phyloP scores from a whole-genome alignment of 352 stramenopile species.

The Phytophthora capsici region DNA sequence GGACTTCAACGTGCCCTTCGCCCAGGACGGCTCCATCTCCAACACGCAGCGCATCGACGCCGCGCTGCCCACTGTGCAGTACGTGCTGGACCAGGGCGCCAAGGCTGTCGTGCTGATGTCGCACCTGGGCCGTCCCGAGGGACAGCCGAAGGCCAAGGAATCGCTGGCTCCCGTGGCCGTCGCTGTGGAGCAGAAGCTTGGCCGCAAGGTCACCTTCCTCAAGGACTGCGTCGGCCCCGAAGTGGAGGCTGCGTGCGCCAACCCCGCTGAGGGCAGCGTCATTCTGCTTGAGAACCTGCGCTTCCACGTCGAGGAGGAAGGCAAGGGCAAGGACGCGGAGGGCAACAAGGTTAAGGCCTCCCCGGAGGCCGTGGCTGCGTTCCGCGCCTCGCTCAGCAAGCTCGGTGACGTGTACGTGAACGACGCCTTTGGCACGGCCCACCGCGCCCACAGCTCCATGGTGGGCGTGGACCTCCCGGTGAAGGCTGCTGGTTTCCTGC shows the following conservation, averaged over 20 bases:
- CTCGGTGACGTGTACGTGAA: slow-evolving; percentile 98
- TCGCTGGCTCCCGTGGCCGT: slow-evolving; percentile 95
- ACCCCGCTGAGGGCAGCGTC: slow-evolving; percentile 82
- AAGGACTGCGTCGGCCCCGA: slow-evolving; percentile 96
- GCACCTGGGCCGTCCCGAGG: slow-evolving; percentile 98
- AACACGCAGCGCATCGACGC: slow-evolving; percentile 99
- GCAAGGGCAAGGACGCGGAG: slow-evolving; percentile 82
- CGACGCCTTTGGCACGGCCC: slow-evolving; percentile 99
- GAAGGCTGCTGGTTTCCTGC: slow-evolving; percentile 94
- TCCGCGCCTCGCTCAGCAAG: slow-evolving; percentile 91
- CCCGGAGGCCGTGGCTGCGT: slow-evolving; percentile 94
- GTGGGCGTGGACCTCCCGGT: slow-evolving; percentile 94
- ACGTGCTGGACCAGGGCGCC: slow-evolving; percentile 96
- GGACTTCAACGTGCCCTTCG: slow-evolving; percentile 99
- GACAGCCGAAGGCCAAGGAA: slow-evolving; percentile 94
- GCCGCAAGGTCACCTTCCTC: slow-evolving; percentile 92
- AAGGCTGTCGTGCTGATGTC: slow-evolving; percentile 98
- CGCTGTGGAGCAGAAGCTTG: slow-evolving; percentile 93
- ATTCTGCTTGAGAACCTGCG: slow-evolving; percentile 99
- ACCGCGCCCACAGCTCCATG: slow-evolving; percentile 98
- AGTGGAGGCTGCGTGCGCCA: slow-evolving; percentile 75
- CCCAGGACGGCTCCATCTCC: slow-evolving; percentile 92
- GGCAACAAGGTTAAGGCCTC: slow-evolving; percentile 89
- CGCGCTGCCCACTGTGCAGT: slow-evolving; percentile 96
- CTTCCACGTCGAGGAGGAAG: slow-evolving; percentile 98